Conservation (phyloP, 108 stramenopile genomes). For the Aurantiochytrium sp. region DNA sequence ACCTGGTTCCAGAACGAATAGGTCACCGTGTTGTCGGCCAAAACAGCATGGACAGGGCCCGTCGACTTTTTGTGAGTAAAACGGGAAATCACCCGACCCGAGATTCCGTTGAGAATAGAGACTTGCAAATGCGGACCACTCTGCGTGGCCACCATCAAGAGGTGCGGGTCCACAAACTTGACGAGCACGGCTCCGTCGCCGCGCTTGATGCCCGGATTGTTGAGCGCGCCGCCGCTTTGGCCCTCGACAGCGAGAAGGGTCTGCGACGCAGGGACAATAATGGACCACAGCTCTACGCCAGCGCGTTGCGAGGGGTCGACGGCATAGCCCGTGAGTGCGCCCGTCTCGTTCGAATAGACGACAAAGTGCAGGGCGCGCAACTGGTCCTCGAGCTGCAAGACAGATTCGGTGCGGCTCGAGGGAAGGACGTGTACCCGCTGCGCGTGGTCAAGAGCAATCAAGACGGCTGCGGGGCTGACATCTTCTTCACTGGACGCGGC, state of each 20-base stretch:
- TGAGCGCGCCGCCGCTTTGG: not conserved
- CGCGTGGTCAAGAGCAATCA: not conserved
- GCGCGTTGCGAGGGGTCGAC: not conserved
- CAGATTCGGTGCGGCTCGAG: not conserved
- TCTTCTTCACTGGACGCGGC: not conserved
- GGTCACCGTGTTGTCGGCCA: slow-evolving; percentile 85
- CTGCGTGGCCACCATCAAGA: not conserved
- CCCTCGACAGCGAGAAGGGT: not conserved
- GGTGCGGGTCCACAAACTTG: not conserved
- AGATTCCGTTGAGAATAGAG: slow-evolving; percentile 77
- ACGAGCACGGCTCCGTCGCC: slow-evolving; percentile 1
- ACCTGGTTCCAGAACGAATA: slow-evolving; percentile 78
- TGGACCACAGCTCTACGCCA: not conserved
- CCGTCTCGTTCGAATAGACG: not conserved
- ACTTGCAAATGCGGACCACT: slow-evolving; percentile 48
- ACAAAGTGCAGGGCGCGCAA: not conserved
- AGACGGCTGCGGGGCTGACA: not conserved
- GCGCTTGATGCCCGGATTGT: not conserved
- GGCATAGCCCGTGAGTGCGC: not conserved
- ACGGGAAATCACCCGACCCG: slow-evolving; percentile 77
- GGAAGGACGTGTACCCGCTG: not conserved
- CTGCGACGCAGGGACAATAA: not conserved
- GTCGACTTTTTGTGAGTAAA: slow-evolving; percentile 67
- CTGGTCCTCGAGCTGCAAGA: not conserved
- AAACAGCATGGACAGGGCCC: slow-evolving; percentile 26